phyloP scores from a whole-genome alignment of 805 yeast genomes.

The Cyberlindnera suaveolens region DNA sequence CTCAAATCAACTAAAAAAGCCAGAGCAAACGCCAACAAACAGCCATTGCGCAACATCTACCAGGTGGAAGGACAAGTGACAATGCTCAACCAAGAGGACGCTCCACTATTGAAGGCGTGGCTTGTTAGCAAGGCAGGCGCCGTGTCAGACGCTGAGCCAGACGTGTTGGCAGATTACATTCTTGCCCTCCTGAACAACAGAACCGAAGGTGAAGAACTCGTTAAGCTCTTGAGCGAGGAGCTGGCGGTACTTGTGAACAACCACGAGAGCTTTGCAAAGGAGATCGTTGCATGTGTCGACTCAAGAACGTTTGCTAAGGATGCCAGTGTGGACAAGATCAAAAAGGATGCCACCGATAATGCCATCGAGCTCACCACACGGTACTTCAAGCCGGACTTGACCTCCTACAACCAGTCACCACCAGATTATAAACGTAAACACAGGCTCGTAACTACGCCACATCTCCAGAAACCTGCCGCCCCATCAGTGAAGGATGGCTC shows the following conservation, averaged over 20 bases:
- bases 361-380: constrained; percentile 9
- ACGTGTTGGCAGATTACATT: constrained; percentile 39
- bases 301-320: constrained; percentile 6
- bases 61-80: neutral
- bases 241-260: constrained; percentile 27
- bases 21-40: too few species aligned
- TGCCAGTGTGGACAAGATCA: constrained; percentile 3
- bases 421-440: constrained; percentile 5
- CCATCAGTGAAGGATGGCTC: neutral
- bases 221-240: constrained; percentile 29
- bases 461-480: neutral
- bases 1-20: neutral
- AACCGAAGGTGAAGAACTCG: constrained; percentile 28
- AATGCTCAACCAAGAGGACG: constrained; percentile 2
- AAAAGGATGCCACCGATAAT: constrained; percentile 3
- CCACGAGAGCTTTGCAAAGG: constrained; percentile 13
- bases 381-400: constrained; percentile 9
- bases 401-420: constrained; percentile 7
- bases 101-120: constrained; percentile 23
- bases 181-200: constrained; percentile 35
- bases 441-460: neutral
- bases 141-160: constrained; percentile 34
- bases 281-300: constrained; percentile 24
- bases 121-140: constrained; percentile 16
- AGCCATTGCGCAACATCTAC: too few species aligned